Conservation (phyloP, 768 basidiomycete genomes). For the Dentipellis sp. region DNA sequence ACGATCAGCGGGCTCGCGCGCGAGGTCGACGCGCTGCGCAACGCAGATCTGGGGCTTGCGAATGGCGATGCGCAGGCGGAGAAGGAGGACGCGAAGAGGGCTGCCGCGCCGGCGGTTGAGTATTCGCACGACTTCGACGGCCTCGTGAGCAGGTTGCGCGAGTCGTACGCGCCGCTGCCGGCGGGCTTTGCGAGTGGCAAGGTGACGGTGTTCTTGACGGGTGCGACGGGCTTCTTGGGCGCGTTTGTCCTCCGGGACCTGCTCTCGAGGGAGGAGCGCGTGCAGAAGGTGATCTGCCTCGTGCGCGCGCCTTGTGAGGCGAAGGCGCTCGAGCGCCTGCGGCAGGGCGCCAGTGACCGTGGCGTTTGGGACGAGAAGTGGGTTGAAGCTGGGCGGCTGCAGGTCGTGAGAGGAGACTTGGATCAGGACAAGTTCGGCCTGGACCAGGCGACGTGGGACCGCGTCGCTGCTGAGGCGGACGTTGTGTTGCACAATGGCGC, state of each 20-base stretch:
- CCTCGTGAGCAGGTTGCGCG: slow-evolving; percentile 47
- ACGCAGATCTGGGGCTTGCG: slow-evolving; percentile 72
- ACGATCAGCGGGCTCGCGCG: slow-evolving; percentile 71
- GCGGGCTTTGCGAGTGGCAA: slow-evolving; percentile 41
- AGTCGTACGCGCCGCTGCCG: slow-evolving; percentile 53
- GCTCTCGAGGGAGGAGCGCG: slow-evolving; percentile 46
- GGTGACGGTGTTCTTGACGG: slow-evolving; percentile 87
- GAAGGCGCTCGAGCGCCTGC: slow-evolving; percentile 60
- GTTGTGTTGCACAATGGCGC: slow-evolving; percentile 92
- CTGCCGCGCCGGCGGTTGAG: not conserved
- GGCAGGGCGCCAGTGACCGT: slow-evolving; percentile 63
- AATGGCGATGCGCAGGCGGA: slow-evolving; percentile 19
- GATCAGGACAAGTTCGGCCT: slow-evolving; percentile 70
- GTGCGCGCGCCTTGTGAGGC: slow-evolving; percentile 62
- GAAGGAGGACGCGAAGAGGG: not conserved
- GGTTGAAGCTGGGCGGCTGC: slow-evolving; percentile 56
- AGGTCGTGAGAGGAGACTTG: slow-evolving; percentile 82
- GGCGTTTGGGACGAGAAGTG: slow-evolving; percentile 87
- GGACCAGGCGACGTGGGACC: slow-evolving; percentile 49
- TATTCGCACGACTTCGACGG: slow-evolving; percentile 68
- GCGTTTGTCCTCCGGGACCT: slow-evolving; percentile 85
- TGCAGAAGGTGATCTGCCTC: slow-evolving; percentile 87
- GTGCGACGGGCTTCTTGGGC: slow-evolving; percentile 94
- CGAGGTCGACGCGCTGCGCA: slow-evolving; percentile 66
- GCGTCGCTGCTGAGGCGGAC: slow-evolving; percentile 65